A percentile compares a stretch with the other conserved stretches of the same genome.
phyloP scores from a whole-genome alignment of 495 filamentous ascomycete species.

The Rusavskia elegans region DNA sequence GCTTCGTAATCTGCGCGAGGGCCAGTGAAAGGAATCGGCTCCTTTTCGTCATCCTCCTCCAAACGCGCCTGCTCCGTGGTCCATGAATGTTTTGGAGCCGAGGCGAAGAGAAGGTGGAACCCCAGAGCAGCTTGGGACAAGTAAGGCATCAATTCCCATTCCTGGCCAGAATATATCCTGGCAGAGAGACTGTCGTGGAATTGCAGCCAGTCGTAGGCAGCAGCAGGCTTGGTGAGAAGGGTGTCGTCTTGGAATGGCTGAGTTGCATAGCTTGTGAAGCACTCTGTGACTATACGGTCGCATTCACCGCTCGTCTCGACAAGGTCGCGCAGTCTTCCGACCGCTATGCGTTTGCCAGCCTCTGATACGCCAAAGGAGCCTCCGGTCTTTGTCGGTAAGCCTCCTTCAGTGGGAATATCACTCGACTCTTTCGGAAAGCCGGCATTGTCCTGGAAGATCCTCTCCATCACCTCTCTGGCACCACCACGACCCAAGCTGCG shows the following conservation, averaged over 20 bases:
- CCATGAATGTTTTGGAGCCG: slow-evolving; percentile 17
- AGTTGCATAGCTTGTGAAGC: slow-evolving; percentile 70
- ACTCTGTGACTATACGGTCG: slow-evolving; percentile 69
- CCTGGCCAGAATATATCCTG: slow-evolving; percentile 56
- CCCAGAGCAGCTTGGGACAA: slow-evolving; percentile 71
- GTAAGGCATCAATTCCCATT: slow-evolving; percentile 79
- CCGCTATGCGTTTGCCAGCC: slow-evolving; percentile 56
- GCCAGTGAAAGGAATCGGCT: slow-evolving; percentile 59
- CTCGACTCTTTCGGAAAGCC: slow-evolving; percentile 51
- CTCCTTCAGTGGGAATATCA: slow-evolving; percentile 20
- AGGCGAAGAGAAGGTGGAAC: slow-evolving; percentile 82
- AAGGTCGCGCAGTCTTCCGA: slow-evolving; percentile 71
- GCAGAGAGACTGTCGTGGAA: slow-evolving; percentile 77
- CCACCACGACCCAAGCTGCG: slow-evolving; percentile 66
- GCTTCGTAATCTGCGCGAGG: slow-evolving; percentile 65
- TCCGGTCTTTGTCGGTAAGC: slow-evolving; percentile 16
- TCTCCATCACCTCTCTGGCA: slow-evolving; percentile 64
- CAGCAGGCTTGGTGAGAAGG: slow-evolving; percentile 70
- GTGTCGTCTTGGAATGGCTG: slow-evolving; percentile 87
- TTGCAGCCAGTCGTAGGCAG: slow-evolving; percentile 84
- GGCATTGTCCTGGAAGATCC: slow-evolving; percentile 74
- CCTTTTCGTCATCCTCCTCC: slow-evolving; percentile 36
- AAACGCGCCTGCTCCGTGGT: slow-evolving; percentile 4
- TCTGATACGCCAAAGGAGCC: slow-evolving; percentile 47
- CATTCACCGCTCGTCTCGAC: slow-evolving; percentile 77